Base-by-base conservation (phyloP, 2,329 filamentous ascomycete species). In the Phaeomoniella chlamydospora region DNA sequence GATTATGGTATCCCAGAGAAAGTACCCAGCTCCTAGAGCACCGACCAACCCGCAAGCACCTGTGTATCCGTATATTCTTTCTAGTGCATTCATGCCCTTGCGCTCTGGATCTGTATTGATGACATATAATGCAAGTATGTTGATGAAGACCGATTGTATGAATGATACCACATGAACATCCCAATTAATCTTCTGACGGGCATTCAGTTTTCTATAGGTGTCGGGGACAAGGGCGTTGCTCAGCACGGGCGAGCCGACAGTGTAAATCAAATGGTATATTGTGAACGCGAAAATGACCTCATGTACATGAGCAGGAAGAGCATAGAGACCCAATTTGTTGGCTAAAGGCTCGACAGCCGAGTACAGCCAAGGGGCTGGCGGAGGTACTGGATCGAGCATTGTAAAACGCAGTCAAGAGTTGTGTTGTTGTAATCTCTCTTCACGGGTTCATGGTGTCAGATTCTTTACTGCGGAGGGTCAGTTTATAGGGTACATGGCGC, bases 111-210 rank as follows among this genome's bases (percentile, higher is more conserved):
- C 74, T 14, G 43, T 54, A 41, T 57, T 59, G 50, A 76, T 72
- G 29, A 75, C 66, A 61, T 67, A 77, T 12, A 78, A 51, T 16
- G 72, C 71, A 31, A 70, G 45, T 3, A 49, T 51, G 48, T 67
- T 71, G 48, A 79, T 69, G 13, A 77, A 47, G 5, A 62, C 58
- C 41, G 65, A 68, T 57, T 79, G 74, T 22, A 74, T 57, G 30
- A 79, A 60, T 1, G 69, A 73, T 30, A 78, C 74, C 37, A 77
- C 67, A 48, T 79, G 74, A 5, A 78, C 72, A 53, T 79, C 69
- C 74, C 74, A 79, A 56, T 76, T 78, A 35, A 77, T 56, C 44
- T 64, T 65, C 2, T 72, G 77, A 33, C 72, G 67, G 15, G 51
- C 52, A 40, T 59, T 65, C 45, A 79, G 60, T 9, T 59, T 55